These are phyloP conservation scores for Fusarium sp. DNA, from an alignment of 2,329 filamentous ascomycete genomes.

Conservation along the genomic window DNA sequence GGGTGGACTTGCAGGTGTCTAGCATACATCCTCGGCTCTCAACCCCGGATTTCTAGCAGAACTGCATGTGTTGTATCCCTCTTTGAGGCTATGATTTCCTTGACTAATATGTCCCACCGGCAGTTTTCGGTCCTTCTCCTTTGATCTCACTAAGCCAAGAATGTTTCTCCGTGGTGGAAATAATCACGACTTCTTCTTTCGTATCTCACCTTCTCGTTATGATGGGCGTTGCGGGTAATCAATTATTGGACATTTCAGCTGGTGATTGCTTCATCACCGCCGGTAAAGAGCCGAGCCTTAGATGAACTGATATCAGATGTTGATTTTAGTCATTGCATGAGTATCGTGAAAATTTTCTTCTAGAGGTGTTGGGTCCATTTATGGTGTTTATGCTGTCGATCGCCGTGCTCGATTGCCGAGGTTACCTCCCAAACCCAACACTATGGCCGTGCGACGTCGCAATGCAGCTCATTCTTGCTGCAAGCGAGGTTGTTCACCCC, in stretches of 20 bases:
- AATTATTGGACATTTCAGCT: background rate
- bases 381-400: background rate
- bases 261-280: background rate
- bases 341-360: background rate
- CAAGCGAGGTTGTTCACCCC: background rate
- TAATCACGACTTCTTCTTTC: background rate
- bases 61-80: background rate
- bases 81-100: background rate
- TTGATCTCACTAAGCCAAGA: background rate
- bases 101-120: background rate
- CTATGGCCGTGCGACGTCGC: background rate
- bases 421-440: background rate
- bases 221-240: accelerated
- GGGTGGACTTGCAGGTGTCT: background rate
- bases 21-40: background rate
- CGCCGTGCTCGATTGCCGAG: background rate
- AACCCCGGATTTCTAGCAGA: background rate
- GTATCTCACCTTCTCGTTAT: too few species aligned
- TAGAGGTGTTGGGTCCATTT: background rate
- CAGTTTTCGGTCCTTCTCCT: constrained; percentile 6
- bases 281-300: constrained; percentile 2
- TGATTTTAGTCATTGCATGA: background rate
- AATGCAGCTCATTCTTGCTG: background rate
- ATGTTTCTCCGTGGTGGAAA: background rate
- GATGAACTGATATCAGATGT: background rate